Base-by-base conservation (phyloP, 2,329 filamentous ascomycete genomes). In the Pseudonectria buxi region DNA sequence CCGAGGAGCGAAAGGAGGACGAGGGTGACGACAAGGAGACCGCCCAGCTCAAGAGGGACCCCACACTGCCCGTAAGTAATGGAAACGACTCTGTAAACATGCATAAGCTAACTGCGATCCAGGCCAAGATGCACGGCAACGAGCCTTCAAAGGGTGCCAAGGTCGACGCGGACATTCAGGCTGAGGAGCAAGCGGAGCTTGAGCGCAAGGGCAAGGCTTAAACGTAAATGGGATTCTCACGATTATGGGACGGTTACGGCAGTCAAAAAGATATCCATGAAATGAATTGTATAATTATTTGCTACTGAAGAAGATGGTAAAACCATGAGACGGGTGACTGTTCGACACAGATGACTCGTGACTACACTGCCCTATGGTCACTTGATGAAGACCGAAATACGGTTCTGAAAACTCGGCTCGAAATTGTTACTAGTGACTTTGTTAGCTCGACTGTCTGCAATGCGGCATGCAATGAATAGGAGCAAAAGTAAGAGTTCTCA, bases 111-210 rank as follows among this genome's bases (percentile, higher is more conserved):
- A 36, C 24, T 16, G 9, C 24, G n/a, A 15, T 13, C 6, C 28
- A 74, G 76, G 83, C 82, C 36, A 73, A 63, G 47, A 55, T 69
- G 45, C 82, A 88, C 54, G 82, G 82, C 41, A 87, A 87, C 56
- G 71, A 86, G 63, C 83, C 83, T 2, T 83, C 77, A 14, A 76
- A 68, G 53, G 83, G 83, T 13, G 83, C 83, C 15, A 74, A 83
- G 68, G 71, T 86, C 38, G 83, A 88, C 57, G 74, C 83, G 39
- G 57, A 83, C 60, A 47, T 88, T 30, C 66, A 74, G 53, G 73
- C 75, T 4, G 83, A 87, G 51, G 83, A 88, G 40, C 74, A 83
- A 53, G 75, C 71, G 46, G 62, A 72, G 35, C 52, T 86, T 42
- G 71, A 67, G 62, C 71, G 69, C 57, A 86, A 84, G 69, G 52